These are phyloP conservation scores for Cytospora chrysosperma DNA, from an alignment of 2,329 filamentous ascomycete species.

Conservation along the genomic window DNA sequence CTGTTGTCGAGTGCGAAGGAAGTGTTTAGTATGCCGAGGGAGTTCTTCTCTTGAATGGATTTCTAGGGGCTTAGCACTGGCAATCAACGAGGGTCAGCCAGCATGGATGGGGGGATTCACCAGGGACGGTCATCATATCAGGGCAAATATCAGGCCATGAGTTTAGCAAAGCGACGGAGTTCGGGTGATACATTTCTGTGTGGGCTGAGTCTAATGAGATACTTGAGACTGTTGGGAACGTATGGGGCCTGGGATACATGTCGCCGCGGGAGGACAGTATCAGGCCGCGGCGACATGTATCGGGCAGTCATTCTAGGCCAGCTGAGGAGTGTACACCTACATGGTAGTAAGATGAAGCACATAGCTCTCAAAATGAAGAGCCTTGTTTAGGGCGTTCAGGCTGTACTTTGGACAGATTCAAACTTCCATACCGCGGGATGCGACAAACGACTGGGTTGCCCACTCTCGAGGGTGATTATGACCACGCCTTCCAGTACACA, in stretches of 20 bases:
- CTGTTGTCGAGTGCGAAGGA: constrained; percentile 14
- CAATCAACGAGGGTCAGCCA: not conserved
- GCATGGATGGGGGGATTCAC: not conserved
- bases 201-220: not conserved
- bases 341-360: not conserved
- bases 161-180: constrained; percentile 30
- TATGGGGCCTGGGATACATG: not conserved
- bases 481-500: not conserved
- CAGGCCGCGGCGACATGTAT: no score
- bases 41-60: constrained; percentile 8
- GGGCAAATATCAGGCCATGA: not conserved
- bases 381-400: not conserved
- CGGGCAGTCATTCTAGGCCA: not conserved
- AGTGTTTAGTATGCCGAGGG: constrained; percentile 5
- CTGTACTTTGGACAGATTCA: not conserved
- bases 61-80: not conserved
- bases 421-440: not conserved
- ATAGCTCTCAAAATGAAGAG: not conserved
- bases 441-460: not conserved
- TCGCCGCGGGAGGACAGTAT: not conserved
- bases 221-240: not conserved
- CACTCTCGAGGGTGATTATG: not conserved
- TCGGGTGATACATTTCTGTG: constrained; percentile 7
- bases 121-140: not conserved
- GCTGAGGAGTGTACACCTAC: not conserved